Evolutionary conservation across 257 asterid genomes (phyloP), one percentile per base, ranked within the genome.

Genomic region (Primulina tabacum): DNA sequence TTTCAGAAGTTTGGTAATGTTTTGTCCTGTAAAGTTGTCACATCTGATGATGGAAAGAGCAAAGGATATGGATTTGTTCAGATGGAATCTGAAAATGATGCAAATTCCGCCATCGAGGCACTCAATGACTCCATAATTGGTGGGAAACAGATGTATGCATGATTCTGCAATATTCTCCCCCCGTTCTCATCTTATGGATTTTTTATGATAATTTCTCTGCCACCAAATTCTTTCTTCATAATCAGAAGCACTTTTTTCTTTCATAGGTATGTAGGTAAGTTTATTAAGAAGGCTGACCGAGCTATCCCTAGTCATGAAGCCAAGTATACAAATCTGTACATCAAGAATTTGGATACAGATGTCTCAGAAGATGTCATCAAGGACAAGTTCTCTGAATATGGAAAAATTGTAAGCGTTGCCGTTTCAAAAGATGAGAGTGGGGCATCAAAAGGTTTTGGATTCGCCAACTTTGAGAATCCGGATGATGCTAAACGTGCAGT

Each of bases 361-460:
- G 33, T 87, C 60, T 65, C 96, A 2, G 95, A 89, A 67, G 87
- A 76, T 64, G 75, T 67, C 74, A 82, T 90, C 14, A 73, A 60
- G 73, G 90, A 81, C 37, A 84, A 73, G 76, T 88, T 90, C 73
- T 79, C 87, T 17, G 80, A 69, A 60, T 79, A 76, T 66, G 97
- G 97, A 38, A 81, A 82, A 64, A 80, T 89, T 59, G 62, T 76
- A 75, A 85, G 84, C 75, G 62, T 82, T 34, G 78, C 70, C 72
- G 73, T 90, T 58, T 66, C 85, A 73, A 85, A 83, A 73, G 90
- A 88, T 75, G 87, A 79, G 26, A 82, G 79, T 58, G 95, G 95
- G 52, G 79, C 80, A 72, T 85, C 93, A 2, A 87, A 66, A 81
- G 97, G 97, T 53, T 90, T 87, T 80, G 97, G 97, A 61, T 88